Base-by-base conservation (phyloP, 2,329 filamentous ascomycete species). In the Ophiostoma himal-ulmi region DNA sequence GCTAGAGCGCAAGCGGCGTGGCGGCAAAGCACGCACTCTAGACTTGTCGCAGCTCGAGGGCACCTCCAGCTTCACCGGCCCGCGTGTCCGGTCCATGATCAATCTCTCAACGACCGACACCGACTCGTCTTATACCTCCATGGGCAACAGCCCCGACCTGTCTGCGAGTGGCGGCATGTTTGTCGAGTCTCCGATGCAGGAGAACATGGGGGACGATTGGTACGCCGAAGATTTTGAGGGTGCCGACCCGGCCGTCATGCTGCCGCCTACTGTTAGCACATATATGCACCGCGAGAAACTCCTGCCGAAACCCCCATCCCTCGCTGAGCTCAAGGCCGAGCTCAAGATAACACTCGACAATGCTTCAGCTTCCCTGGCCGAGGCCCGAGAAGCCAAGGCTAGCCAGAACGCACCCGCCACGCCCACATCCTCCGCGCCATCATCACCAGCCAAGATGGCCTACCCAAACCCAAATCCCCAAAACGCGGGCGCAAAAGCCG, bases 181-280 rank as follows among this genome's bases (percentile, higher is more conserved):
- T 75, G 80, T 82, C 13, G 83, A 85, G 71, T 85, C 84, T 0
- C 83, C 84, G 2, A 77, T 80, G 26, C 82, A 83, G 3, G 79
- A 78, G 73, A 77, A 14, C 17, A 74, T 75, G 36, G 77, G 79
- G 69, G 78, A 81, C 13, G 81, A 80, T 36, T 85, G 83, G 72
- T 83, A 84, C 73, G 85, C 82, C 67, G 86, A 88, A 62, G 86
- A 89, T 67, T 52, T 60, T 52, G 72, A 73, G 41, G 87, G 90
- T 71, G 83, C 84, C 26, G 91, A 93, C 71, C 86, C 88, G 39
- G 86, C 90, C 72, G 86, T 90, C 72, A 94, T 99, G 88, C 88
- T 97, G 3, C 94, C 95, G n/a, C 95, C 95, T 0, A 99, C 95
- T 0, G 93, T 94, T 57, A 97, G 94, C 84, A 99, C 95, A 3